Evolutionary conservation across 2,329 filamentous ascomycete genomes (phyloP), one percentile per base, ranked within the genome.

Genomic region (Monilinia fructigena): DNA sequence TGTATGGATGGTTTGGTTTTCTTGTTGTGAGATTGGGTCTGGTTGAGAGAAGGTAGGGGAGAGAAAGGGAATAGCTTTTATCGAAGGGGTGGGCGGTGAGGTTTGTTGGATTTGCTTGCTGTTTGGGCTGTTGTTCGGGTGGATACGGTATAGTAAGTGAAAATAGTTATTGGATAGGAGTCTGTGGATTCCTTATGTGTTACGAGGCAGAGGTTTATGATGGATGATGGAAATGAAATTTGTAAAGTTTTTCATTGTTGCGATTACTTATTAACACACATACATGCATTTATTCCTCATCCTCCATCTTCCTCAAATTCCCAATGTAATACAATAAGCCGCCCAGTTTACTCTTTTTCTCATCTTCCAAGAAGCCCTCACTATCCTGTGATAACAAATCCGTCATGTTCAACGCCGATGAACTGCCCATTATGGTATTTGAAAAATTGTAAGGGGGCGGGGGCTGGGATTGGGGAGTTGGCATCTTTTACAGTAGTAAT

Each of bases 301-400:
- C 73, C 18, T 74, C 75, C 58, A 72, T 74, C 67, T 77, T 77
- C 42, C 76, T 69, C 66, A 77, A 63, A 66, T 74, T 76, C 40
- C 75, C 75, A 45, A 76, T 62, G 50, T 66, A 70, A 66, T 77
- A 82, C 63, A 71, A 74, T 70, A 77, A 79, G 79, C 77, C 77
- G 54, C 76, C 74, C 38, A 80, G 63, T 48, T 75, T 76, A 52
- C 74, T 74, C 59, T 70, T 69, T 35, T 75, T 71, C 63, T 77
- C 78, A 14, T 73, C 71, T 20, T 76, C 72, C 8, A 61, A 61
- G 26, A 45, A 10, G 7, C 50, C 48, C 48, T 66, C 54, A 5
- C 26, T 54, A 45, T 56, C 61, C 48, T 62, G 47, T 12, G 63
- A 47, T 18, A 31, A 31, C 42, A 58, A 61, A 42, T 65, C 50